Evolutionary conservation across 129 eudicot genomes (phyloP), one percentile per base, ranked within the genome.

Genomic region (Chrysanthemum lavandulifolium): DNA sequence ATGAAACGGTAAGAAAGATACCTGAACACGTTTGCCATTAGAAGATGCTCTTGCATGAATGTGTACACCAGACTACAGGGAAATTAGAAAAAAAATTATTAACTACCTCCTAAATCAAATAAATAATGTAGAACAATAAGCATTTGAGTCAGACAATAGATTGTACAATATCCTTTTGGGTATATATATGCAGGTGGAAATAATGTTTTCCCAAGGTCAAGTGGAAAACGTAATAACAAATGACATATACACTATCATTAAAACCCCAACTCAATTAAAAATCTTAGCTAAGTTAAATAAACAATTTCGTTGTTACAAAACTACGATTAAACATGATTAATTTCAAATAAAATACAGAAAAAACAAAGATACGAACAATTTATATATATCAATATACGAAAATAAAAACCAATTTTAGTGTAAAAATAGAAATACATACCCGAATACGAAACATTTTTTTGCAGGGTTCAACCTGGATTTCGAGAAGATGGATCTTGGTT

Each of bases 1-100:
- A 40, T 13, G 74, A 72, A 65, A 50, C 5, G 13, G 47, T n/a
- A 7, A 21, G 56, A 10, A 62, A 68, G 54, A 56, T 71, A 91
- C 97, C 97, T 91, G 97, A 55, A 91, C 93, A 77, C 96, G 97
- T 69, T 91, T 91, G 78, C 97, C 96, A 40, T 79, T 89, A 52
- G 97, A 85, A 65, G 97, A 81, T 23, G 91, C 93, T 80, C 96
- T 88, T 45, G 93, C 73, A 61, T 91, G 89, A 33, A 91, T 83
- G 60, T 91, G 89, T 81, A 87, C 84, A 62, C 96, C 97, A 77
- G 91, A 91, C 96, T 90, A 65, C 68, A 78, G 5, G 53, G 80
- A 23, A 67, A 31, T 40, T 12, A 40, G 2, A 76, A 45, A 74
- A 74, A 16, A 23, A 55, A 71, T 47, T 57, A 74, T 2, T 61